These are phyloP conservation scores for Boechera retrofracta DNA, from an alignment of 345 rosid species.

Conservation along the genomic window DNA sequence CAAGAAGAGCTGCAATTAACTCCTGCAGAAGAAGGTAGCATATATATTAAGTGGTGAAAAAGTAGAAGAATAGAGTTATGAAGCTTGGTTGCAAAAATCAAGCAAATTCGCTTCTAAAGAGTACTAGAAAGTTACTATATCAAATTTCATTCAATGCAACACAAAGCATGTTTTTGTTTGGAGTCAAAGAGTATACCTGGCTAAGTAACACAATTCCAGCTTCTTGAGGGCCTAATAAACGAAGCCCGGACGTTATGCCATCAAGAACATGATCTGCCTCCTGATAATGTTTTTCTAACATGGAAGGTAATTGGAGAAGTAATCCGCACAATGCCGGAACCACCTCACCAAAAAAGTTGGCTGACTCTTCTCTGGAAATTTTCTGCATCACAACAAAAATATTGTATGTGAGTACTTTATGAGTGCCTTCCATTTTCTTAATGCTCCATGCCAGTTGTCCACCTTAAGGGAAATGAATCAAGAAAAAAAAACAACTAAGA, in stretches of 20 bases:
- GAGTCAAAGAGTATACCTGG: conserved; percentile 54
- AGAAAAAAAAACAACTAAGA: conserved; percentile 18
- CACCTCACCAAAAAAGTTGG: conserved; percentile 67
- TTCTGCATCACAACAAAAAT: conserved; percentile 34
- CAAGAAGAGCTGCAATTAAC: conserved; percentile 44
- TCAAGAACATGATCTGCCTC: conserved; percentile 51
- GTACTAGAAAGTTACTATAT: background rate
- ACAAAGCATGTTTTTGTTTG: background rate
- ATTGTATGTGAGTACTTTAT: background rate
- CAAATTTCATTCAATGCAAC: background rate
- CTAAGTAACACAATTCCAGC: conserved; percentile 74
- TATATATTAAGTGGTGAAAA: background rate
- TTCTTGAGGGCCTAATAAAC: conserved; percentile 64
- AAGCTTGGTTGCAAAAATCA: conserved; percentile 6
- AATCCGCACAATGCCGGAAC: conserved; percentile 68
- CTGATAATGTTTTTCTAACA: conserved; percentile 69
- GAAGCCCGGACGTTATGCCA: conserved; percentile 54
- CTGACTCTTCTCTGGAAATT: conserved; percentile 53
- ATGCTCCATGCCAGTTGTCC: background rate
- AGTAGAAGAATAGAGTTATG: background rate
- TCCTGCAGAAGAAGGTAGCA: conserved; percentile 30
- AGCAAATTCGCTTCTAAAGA: background rate
- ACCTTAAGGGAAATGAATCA: conserved; percentile 5
- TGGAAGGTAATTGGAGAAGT: conserved; percentile 66
- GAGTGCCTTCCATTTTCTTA: conserved; percentile 13